Base-by-base conservation (phyloP, 352 stramenopile genomes). In the Pythium coloratum region DNA sequence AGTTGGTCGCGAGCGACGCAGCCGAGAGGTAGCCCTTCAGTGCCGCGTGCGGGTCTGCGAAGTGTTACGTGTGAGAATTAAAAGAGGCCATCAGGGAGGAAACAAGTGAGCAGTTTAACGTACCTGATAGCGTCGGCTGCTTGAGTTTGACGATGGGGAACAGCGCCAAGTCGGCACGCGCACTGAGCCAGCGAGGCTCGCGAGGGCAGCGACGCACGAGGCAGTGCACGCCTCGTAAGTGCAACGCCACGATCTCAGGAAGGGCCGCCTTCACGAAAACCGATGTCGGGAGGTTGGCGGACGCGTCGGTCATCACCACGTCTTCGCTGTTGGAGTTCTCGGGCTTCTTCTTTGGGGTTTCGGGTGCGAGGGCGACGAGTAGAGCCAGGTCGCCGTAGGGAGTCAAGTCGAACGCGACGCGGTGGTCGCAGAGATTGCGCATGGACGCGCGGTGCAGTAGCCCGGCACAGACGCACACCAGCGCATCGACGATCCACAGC, bases 141-240 rank as follows among this genome's bases (percentile, higher is more conserved):
- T 89, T 89, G 62, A 89, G 81, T 33, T 80, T 84, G 47, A 88
- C 78, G 36, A 95, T 75, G 12, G 87, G 87, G 66, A 92, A 88
- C 13, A 95, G 62, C 24, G 78, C 66, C 30, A 95, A 69, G 62
- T 93, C 85, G 30, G 87, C 83, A 34, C 71, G 76, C 0, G 87
- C 84, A 64, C 83, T 92, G 64, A 92, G 83, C 87, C 87, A 95
- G 32, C 85, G 77, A 51, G 84, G 85, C 33, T 95, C 85, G n/a
- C 85, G 83, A 24, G 81, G 73, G 59, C 85, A 90, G 59, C 87
- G 76, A 51, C 68, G 64, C 20, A 87, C 61, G 32, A 95, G 73
- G 30, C 66, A 81, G 30, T 78, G 70, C 3, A 95, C 78, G 33
- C 78, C 78, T 38, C 33, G 72, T 6, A 55, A 62, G 62, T 92